phyloP scores from a whole-genome alignment of 2,329 filamentous ascomycete genomes.

The Colletotrichum somersetense region DNA sequence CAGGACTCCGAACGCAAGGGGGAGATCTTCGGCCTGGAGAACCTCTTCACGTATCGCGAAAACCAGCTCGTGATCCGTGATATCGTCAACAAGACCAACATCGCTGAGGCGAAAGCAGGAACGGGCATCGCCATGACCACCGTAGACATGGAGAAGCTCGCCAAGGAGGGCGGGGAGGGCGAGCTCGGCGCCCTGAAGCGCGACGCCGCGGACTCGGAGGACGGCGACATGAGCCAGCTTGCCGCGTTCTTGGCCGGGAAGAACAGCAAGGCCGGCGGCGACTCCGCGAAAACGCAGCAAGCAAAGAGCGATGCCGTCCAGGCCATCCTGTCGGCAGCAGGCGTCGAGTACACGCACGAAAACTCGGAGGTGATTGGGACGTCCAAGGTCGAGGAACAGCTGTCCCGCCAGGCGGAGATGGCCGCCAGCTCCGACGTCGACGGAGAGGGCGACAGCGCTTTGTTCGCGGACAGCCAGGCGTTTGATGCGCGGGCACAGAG shows the following conservation, averaged over 20 bases:
- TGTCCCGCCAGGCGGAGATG: slow-evolving; percentile 82
- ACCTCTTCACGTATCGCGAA: slow-evolving; percentile 86
- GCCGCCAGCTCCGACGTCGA: slow-evolving; percentile 60
- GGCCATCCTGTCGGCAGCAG: slow-evolving; percentile 87
- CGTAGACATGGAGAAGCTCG: slow-evolving; percentile 75
- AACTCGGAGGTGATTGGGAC: slow-evolving; percentile 96
- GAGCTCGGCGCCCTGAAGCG: slow-evolving; percentile 58
- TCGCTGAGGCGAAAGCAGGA: slow-evolving; percentile 90
- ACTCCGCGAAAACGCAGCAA: slow-evolving; percentile 59
- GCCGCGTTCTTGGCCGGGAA: slow-evolving; percentile 57
- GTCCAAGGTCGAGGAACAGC: slow-evolving; percentile 88
- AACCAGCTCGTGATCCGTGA: slow-evolving; percentile 88
- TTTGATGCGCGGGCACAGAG: slow-evolving; percentile 33
- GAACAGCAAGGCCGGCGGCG: slow-evolving; percentile 51
- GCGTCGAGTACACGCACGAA: slow-evolving; percentile 95
- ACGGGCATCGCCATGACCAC: slow-evolving; percentile 85
- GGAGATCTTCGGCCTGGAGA: slow-evolving; percentile 91
- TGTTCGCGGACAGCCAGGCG: slow-evolving; percentile 68
- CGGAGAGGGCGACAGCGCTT: slow-evolving; percentile 63
- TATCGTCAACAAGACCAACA: slow-evolving; percentile 98
- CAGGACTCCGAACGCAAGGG: slow-evolving; percentile 85
- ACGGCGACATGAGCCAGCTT: slow-evolving; percentile 75
- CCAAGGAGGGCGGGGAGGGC: slow-evolving; percentile 65
- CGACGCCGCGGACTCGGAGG: slow-evolving; percentile 59
- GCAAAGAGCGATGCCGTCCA: slow-evolving; percentile 80